Evolutionary conservation across 805 yeast genomes (phyloP).

Genomic region (Candida jianshihensis): DNA sequence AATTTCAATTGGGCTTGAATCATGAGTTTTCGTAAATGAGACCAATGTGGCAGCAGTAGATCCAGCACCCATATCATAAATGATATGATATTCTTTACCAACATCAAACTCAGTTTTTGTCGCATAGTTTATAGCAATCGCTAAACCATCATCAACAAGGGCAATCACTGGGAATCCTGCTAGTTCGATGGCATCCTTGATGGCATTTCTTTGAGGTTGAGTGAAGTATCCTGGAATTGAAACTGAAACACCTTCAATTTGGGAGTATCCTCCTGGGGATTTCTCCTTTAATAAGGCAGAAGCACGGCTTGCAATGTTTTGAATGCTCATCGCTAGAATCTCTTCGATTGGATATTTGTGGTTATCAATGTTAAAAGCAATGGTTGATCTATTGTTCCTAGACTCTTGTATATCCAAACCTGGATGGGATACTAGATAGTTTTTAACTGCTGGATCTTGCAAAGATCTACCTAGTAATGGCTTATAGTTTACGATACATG

Average conservation of each 20-base stretch:
- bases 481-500: slow-evolving; percentile 63
- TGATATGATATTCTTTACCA: slow-evolving; percentile 52
- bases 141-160: slow-evolving; percentile 85
- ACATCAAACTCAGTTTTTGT: slow-evolving; percentile 41
- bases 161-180: slow-evolving; percentile 62
- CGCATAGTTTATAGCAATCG: slow-evolving; percentile 80
- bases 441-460: slow-evolving; percentile 38
- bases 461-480: slow-evolving; percentile 58
- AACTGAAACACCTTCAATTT: slow-evolving; percentile 60
- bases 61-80: slow-evolving; percentile 92
- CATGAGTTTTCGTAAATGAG: slow-evolving; percentile 43
- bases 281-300: slow-evolving; percentile 48
- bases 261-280: slow-evolving; percentile 40
- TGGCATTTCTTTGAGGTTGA: slow-evolving; percentile 60
- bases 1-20: slow-evolving; percentile 36
- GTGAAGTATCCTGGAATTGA: slow-evolving; percentile 71
- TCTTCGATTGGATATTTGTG: slow-evolving; percentile 64
- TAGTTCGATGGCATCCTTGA: slow-evolving; percentile 63
- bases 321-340: slow-evolving; percentile 73
- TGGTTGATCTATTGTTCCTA: slow-evolving; percentile 40
- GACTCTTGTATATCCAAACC: slow-evolving; percentile 45
- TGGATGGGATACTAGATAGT: slow-evolving; percentile 50
- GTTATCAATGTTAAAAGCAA: slow-evolving; percentile 48
- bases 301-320: slow-evolving; percentile 61
- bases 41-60: slow-evolving; percentile 84